phyloP scores from a whole-genome alignment of 2,329 filamentous ascomycete genomes.

The Microascus cirrosus region DNA sequence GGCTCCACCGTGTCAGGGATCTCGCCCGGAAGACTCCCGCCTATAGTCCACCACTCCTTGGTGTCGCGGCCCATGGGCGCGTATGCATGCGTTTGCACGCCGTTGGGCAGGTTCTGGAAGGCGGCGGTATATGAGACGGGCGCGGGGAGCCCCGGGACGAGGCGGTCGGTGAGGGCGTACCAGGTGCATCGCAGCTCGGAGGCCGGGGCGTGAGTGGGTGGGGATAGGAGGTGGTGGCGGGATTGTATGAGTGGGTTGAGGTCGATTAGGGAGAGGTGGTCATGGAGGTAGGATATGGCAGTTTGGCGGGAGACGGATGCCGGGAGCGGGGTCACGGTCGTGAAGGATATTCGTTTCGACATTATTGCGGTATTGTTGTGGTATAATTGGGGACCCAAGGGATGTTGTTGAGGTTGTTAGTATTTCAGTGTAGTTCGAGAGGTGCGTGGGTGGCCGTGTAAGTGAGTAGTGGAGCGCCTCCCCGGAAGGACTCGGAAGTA shows the following conservation, averaged over 20 bases:
- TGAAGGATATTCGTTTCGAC: slow-evolving; percentile 63
- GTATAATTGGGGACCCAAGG: too few relatives aligned
- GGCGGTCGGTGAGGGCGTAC: slow-evolving; percentile 66
- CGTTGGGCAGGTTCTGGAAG: slow-evolving; percentile 63
- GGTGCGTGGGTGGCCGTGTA: too few relatives aligned
- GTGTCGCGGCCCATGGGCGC: slow-evolving; percentile 75
- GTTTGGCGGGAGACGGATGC: slow-evolving; percentile 52
- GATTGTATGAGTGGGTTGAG: slow-evolving; percentile 74
- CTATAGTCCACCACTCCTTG: slow-evolving; percentile 65
- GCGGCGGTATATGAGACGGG: slow-evolving; percentile 70
- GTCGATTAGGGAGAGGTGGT: slow-evolving; percentile 76
- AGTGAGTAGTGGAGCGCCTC: too few relatives aligned
- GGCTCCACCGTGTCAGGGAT: slow-evolving; percentile 53
- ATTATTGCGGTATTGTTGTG: slow-evolving; percentile 28
- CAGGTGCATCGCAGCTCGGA: slow-evolving; percentile 63
- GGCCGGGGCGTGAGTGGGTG: slow-evolving; percentile 52
- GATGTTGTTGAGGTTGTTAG: too few relatives aligned
- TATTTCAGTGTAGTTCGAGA: neutral
- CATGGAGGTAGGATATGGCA: slow-evolving; percentile 66
- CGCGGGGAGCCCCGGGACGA: slow-evolving; percentile 63
- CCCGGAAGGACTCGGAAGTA: too few relatives aligned
- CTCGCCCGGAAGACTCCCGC: slow-evolving; percentile 62
- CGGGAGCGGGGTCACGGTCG: slow-evolving; percentile 69
- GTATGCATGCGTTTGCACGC: slow-evolving; percentile 73
- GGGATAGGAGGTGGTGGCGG: slow-evolving; percentile 50